phyloP scores from a whole-genome alignment of 306 rosid species.

The Malus domestica region DNA sequence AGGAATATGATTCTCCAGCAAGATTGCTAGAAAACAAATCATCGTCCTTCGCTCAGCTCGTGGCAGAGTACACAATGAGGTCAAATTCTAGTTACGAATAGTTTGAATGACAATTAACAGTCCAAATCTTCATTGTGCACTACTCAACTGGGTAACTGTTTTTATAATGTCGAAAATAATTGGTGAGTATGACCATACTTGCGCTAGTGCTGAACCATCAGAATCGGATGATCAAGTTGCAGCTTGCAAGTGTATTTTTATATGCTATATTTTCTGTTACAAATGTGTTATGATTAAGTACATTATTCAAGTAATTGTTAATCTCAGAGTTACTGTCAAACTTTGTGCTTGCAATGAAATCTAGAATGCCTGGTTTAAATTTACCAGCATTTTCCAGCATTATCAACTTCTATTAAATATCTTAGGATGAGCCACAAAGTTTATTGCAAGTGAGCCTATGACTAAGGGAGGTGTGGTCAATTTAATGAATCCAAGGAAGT shows the following conservation, averaged over 20 bases:
- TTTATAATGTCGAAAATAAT: neutral
- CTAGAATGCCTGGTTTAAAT: no score
- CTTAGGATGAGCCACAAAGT: no score
- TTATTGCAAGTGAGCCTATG: no score
- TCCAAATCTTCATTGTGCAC: neutral
- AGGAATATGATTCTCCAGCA: conserved; percentile 62
- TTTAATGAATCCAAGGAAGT: no score
- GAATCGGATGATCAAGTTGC: neutral
- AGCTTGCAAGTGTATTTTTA: neutral
- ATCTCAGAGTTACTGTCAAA: neutral
- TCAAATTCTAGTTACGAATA: conserved; percentile 35
- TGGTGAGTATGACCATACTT: neutral
- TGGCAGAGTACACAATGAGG: conserved; percentile 69
- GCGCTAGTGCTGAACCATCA: neutral
- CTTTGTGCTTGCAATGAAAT: neutral
- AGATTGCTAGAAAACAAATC: conserved; percentile 61
- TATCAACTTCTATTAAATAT: no score
- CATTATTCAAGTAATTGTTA: neutral
- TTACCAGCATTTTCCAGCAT: no score
- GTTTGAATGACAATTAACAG: neutral
- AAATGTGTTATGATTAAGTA: neutral
- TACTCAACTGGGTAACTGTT: neutral
- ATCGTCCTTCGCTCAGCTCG: conserved; percentile 71
- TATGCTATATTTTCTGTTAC: neutral
- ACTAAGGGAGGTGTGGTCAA: no score